A percentile compares a stretch with the other conserved stretches of the same genome.
Evolutionary conservation across 345 rosid species (phyloP).

Genomic region (Laguncularia racemosa): DNA sequence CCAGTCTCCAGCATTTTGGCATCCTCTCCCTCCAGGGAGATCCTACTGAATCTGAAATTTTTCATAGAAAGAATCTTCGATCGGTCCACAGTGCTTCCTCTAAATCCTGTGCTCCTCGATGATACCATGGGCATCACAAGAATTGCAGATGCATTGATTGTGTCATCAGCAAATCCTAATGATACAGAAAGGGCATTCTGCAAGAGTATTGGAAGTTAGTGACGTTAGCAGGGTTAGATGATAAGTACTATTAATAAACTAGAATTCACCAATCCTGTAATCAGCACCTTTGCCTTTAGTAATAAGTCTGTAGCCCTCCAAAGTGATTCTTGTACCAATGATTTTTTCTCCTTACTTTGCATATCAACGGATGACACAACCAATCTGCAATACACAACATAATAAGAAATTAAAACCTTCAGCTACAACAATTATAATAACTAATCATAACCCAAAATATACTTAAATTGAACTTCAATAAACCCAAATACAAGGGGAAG

Average conservation of each 20-base stretch:
- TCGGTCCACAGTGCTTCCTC: conserved; percentile 63
- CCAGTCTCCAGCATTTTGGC: conserved; percentile 29
- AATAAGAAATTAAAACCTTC: background rate
- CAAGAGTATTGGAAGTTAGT: conserved; percentile 10
- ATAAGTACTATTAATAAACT: background rate
- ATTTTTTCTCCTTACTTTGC: conserved; percentile 58
- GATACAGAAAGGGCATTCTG: conserved; percentile 68
- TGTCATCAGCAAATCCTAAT: conserved; percentile 77
- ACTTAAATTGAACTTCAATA: too few species aligned
- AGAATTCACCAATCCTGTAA: background rate
- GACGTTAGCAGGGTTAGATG: too few species aligned
- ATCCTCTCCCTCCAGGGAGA: conserved; percentile 42
- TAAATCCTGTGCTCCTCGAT: conserved; percentile 81
- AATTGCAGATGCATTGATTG: conserved; percentile 91
- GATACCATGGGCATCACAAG: conserved; percentile 99
- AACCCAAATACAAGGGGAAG: too few species aligned
- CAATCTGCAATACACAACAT: conserved; percentile 30
- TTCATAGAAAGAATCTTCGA: conserved; percentile 54
- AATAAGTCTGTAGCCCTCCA: conserved; percentile 45
- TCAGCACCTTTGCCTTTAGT: conserved; percentile 71
- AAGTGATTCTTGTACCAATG: conserved; percentile 44
- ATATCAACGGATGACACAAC: conserved; percentile 38
- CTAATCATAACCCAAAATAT: background rate
- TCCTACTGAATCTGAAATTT: conserved; percentile 62
- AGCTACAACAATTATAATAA: background rate